Evolutionary conservation across 345 rosid genomes (phyloP).

Genomic region (Dimocarpus longan): DNA sequence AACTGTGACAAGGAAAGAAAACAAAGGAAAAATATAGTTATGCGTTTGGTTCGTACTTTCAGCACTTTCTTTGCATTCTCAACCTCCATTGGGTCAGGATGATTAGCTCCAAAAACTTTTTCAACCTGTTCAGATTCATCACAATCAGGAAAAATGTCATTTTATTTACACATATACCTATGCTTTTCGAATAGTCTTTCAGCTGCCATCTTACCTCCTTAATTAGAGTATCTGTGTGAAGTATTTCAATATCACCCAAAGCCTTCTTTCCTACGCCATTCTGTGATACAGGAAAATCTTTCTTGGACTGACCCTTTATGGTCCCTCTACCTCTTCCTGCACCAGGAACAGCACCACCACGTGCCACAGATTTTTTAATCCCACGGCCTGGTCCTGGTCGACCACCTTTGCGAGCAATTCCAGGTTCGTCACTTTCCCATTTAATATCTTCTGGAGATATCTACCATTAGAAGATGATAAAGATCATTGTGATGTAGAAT

Average conservation of each 20-base stretch:
- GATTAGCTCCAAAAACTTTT: constrained; percentile 66
- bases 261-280: constrained; percentile 80
- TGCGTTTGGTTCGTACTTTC: constrained; percentile 49
- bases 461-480: constrained; percentile 37
- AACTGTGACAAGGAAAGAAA: background rate
- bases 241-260: constrained; percentile 84
- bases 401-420: constrained; percentile 67
- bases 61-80: constrained; percentile 90
- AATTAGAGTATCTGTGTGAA: constrained; percentile 83
- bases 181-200: constrained; percentile 7
- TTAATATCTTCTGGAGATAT: constrained; percentile 88
- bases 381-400: constrained; percentile 85
- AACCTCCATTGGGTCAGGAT: constrained; percentile 68
- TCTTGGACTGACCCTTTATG: constrained; percentile 49
- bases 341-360: constrained; percentile 62
- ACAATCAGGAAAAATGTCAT: constrained; percentile 13
- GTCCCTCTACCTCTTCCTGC: constrained; percentile 87
- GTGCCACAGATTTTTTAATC: constrained; percentile 59
- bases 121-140: constrained; percentile 63
- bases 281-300: constrained; percentile 54
- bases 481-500: constrained; percentile 1
- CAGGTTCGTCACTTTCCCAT: constrained; percentile 86
- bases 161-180: background rate
- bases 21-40: background rate
- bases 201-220: constrained; percentile 63